Conservation (phyloP, 75 land plant species). For the Cunninghamia lanceolata region DNA sequence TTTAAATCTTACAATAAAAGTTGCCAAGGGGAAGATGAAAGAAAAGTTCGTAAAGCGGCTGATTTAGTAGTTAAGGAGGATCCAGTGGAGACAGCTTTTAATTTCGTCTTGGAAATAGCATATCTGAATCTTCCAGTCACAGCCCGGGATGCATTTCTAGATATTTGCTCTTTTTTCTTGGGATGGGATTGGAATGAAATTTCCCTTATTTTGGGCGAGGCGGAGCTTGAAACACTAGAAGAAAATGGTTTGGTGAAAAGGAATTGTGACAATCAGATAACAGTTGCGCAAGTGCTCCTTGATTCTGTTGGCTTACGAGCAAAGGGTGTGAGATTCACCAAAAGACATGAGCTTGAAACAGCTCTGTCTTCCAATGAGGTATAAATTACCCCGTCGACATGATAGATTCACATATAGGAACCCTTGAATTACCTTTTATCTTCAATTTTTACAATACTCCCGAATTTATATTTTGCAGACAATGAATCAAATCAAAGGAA, state of each 20-base stretch:
- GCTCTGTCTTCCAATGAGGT: neutral
- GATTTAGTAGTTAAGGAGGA: neutral
- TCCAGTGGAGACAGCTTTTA: neutral
- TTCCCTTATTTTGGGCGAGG: neutral
- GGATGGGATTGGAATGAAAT: neutral
- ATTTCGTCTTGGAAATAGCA: neutral
- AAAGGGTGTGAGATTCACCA: neutral
- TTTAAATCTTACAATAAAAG: neutral
- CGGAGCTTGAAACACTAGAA: neutral
- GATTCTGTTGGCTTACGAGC: neutral
- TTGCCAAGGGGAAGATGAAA: neutral
- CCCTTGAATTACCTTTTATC: neutral
- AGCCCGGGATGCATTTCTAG: neutral
- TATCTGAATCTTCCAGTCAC: neutral
- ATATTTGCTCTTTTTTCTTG: neutral
- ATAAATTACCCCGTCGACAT: neutral
- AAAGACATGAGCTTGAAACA: neutral
- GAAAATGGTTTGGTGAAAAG: neutral
- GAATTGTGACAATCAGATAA: neutral
- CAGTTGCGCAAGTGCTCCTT: neutral
- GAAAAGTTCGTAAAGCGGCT: neutral
- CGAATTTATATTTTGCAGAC: neutral
- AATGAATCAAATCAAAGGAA: neutral
- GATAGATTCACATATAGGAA: neutral
- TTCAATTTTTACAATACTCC: neutral